phyloP scores from a whole-genome alignment of 2,329 filamentous ascomycete genomes.

The Neonectria magnoliae region DNA sequence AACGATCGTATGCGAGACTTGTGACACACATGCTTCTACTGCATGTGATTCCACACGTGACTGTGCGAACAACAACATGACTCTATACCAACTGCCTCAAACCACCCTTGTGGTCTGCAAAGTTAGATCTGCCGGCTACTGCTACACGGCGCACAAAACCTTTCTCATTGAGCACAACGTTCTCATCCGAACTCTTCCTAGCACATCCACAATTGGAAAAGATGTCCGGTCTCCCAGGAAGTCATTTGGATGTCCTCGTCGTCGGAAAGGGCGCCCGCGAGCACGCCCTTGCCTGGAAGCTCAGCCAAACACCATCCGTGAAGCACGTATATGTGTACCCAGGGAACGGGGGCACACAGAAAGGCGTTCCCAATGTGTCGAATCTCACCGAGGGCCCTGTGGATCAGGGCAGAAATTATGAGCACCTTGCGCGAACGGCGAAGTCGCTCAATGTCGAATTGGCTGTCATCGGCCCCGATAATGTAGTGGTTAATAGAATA shows the following conservation, averaged over 20 bases:
- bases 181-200: too few relatives aligned
- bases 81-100: too few relatives aligned
- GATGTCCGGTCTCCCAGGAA: too few relatives aligned
- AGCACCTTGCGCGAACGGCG: constrained; percentile 65
- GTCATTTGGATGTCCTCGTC: constrained; percentile 62
- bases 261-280: constrained; percentile 81
- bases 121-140: too few relatives aligned
- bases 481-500: constrained; percentile 79
- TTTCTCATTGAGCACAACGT: too few relatives aligned
- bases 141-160: too few relatives aligned
- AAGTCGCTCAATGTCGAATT: constrained; percentile 71
- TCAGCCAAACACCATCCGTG: constrained; percentile 71
- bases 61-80: too few relatives aligned
- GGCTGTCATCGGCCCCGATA: constrained; percentile 79
- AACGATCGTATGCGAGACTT: too few relatives aligned
- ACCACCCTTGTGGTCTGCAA: too few relatives aligned
- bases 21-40: too few relatives aligned
- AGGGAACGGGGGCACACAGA: constrained; percentile 75
- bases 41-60: too few relatives aligned
- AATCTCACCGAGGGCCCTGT: constrained; percentile 56
- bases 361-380: constrained; percentile 61
- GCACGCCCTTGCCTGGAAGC: constrained; percentile 80
- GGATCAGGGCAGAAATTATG: constrained; percentile 62
- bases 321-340: constrained; percentile 64
- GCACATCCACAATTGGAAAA: too few relatives aligned